Evolutionary conservation across 225 moss, liverwort and hornwort genomes (phyloP), one percentile per base, ranked within the genome.

Genomic region (Pseudisothecium myosuroides): DNA sequence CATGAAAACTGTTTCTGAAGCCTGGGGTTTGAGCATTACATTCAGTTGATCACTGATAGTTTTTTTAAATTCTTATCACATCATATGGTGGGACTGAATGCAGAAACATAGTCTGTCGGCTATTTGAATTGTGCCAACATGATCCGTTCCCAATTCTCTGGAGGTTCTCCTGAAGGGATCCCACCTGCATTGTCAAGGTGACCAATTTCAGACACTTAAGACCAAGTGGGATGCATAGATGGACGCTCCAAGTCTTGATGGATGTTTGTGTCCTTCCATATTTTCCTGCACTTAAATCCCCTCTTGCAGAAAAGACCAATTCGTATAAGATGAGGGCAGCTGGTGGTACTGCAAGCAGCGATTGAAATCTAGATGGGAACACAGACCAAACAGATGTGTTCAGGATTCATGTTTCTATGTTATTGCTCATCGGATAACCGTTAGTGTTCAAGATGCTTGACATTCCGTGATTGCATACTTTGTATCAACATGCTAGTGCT

Each of bases 61-160:
- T 54, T 39, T 14, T 45, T 17, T 0, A 17, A 31, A 66, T n/a
- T 69, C 47, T 56, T 69, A 61, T 85, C 77, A 85, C 68, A 76
- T 87, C 55, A 58, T 85, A 77, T 52, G 76, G 87, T 89, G 92
- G 89, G 71, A 87, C 65, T 89, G 80, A 50, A 47, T 82, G 92
- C 90, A 89, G 92, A 63, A 89, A 75, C 75, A 20, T 84, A 31
- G 80, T 71, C 65, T 39, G 75, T 84, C 75, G 67, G 80, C 68
- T 62, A 43, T 34, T 81, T 24, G 36, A 87, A 43, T 54, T 32
- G 27, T 86, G 59, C 71, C 77, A 52, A 74, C 41, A 9, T 76
- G 87, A 80, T 81, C 29, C 81, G 60, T 84, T 77, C 54, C 77
- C 71, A 64, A 76, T 47, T 85, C 80, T 90, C 75, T 89, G 81